Percentiles rank a stretch among this genome's conserved stretches.
Evolutionary conservation across 306 rosid species (phyloP).

Genomic region (Rosa chinensis): DNA sequence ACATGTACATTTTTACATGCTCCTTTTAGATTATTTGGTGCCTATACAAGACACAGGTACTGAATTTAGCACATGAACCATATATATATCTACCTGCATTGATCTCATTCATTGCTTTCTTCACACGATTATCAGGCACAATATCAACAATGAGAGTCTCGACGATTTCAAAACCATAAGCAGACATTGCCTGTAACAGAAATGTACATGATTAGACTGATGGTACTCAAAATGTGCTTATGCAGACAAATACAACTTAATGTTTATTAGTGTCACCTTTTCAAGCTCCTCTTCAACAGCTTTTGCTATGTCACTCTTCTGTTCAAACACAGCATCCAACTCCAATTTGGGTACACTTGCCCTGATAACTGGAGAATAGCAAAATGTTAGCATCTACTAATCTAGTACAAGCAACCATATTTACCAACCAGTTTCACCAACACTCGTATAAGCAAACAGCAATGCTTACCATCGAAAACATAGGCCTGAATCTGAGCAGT

Average conservation of each 20-base stretch:
- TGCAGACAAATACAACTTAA: neutral
- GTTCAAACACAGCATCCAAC: conserved; percentile 68
- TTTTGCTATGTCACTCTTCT: conserved; percentile 66
- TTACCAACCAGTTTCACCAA: conserved; percentile 12
- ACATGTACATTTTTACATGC: neutral
- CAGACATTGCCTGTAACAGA: conserved; percentile 59
- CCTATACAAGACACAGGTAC: neutral
- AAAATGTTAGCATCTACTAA: conserved; percentile 16
- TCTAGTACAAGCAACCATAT: neutral
- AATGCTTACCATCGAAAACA: conserved; percentile 65
- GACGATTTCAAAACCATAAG: conserved; percentile 64
- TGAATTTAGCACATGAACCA: neutral
- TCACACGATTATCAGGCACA: conserved; percentile 58
- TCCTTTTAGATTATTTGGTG: neutral
- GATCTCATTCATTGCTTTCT: conserved; percentile 72
- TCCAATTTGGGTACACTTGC: conserved; percentile 73
- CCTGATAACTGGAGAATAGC: conserved; percentile 54
- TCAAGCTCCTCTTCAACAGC: conserved; percentile 70
- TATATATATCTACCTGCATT: conserved; percentile 51
- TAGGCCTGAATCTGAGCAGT: conserved; percentile 72
- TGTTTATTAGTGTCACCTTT: conserved; percentile 36
- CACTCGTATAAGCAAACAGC: neutral
- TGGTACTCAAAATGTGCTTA: neutral
- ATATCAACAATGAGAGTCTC: conserved; percentile 71
- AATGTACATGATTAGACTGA: neutral